Percentiles rank a stretch among this genome's conserved stretches.
Conservation (phyloP, 352 stramenopile genomes). For the Pythium rhizo-oryzae region DNA sequence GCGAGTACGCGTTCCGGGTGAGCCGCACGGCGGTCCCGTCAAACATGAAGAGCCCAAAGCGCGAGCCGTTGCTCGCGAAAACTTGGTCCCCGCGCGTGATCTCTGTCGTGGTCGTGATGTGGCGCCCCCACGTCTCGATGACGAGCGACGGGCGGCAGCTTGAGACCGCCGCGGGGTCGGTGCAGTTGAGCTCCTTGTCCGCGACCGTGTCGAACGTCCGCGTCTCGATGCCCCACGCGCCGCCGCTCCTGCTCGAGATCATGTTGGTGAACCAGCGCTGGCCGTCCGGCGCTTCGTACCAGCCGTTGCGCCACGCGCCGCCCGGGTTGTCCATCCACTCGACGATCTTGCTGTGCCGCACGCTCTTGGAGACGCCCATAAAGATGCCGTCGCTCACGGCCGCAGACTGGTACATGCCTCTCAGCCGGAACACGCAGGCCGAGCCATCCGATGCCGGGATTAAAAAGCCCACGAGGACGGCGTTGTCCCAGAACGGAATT, state of each 20-base stretch:
- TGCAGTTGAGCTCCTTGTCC: constrained; percentile 7
- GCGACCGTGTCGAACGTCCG: constrained; percentile 24
- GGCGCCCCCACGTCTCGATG: no score
- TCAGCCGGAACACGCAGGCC: constrained; percentile 41
- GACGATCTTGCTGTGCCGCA: constrained; percentile 31
- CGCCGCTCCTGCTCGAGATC: constrained; percentile 11
- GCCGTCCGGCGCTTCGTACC: constrained; percentile 21
- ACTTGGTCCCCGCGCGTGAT: constrained; percentile 7
- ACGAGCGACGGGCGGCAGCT: no score
- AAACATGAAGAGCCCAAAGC: constrained; percentile 31
- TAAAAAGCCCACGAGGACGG: constrained; percentile 30
- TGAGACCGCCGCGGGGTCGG: no score
- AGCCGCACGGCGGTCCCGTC: neutral
- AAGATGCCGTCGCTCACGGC: constrained; percentile 25
- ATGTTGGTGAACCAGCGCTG: constrained; percentile 27
- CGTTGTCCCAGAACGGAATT: constrained; percentile 52
- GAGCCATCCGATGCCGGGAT: constrained; percentile 38
- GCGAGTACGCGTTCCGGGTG: constrained; percentile 21
- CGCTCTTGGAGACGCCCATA: neutral
- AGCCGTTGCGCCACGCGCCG: constrained; percentile 45
- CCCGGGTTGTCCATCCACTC: constrained; percentile 49
- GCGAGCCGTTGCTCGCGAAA: constrained; percentile 26
- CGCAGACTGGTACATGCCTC: constrained; percentile 35
- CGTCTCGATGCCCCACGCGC: constrained; percentile 2
- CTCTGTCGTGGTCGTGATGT: neutral